Percentiles rank a stretch among this genome's conserved stretches.
phyloP scores from a whole-genome alignment of 305 asterid genomes.

The Petunia hybrid region DNA sequence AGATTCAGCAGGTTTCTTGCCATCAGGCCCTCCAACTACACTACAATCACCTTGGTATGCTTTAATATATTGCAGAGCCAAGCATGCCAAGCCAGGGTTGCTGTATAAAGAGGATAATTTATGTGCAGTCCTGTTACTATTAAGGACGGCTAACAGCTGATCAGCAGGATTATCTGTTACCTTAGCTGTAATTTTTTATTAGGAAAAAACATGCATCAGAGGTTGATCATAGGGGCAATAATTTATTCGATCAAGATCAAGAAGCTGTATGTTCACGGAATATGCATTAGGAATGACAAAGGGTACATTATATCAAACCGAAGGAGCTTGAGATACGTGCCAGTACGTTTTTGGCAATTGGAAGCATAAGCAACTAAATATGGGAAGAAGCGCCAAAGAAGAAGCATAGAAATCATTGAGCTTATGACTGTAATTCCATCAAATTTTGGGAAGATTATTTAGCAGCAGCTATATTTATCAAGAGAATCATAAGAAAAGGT shows the following conservation, averaged over 20 bases:
- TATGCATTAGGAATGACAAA: background rate
- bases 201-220: slow-evolving; percentile 32
- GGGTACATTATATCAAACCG: background rate
- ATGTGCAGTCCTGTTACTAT: slow-evolving; percentile 73
- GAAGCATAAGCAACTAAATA: background rate
- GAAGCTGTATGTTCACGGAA: slow-evolving; percentile 19
- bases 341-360: background rate
- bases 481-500: background rate
- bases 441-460: background rate
- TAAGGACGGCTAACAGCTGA: slow-evolving; percentile 59
- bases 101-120: slow-evolving; percentile 68
- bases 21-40: slow-evolving; percentile 74
- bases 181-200: slow-evolving; percentile 56
- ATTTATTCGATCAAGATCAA: background rate
- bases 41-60: slow-evolving; percentile 82
- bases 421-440: background rate
- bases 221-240: background rate
- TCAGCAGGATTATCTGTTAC: slow-evolving; percentile 93
- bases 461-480: background rate
- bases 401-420: background rate
- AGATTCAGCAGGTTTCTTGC: slow-evolving; percentile 71
- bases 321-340: background rate
- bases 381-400: background rate
- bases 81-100: slow-evolving; percentile 85
- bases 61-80: slow-evolving; percentile 89